Evolutionary conservation across 192 early-diverging fungal species (phyloP), one percentile per base, ranked within the genome.

Genomic region (Coemansia aciculifera): DNA sequence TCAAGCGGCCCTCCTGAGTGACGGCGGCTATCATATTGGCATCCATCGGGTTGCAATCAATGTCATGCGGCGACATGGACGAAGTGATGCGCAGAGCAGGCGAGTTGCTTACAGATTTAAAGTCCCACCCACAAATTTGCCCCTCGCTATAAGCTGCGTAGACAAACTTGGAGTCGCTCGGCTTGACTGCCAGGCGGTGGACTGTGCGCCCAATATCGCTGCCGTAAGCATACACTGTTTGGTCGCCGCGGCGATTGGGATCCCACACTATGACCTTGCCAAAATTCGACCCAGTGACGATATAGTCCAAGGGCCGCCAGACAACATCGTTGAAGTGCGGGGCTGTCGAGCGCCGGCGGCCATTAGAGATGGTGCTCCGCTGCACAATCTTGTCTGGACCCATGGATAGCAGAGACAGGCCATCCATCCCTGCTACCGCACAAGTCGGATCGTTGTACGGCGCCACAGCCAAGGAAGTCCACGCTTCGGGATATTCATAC

Each of bases 231-330:
- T 62, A 67, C 68, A 79, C 67, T 15, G 66, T 63, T n/a, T 63
- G 34, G 21, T 75, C 77, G 48, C 40, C 59, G 27, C 44, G 42
- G 12, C 77, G 69, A 21, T 48, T 48, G 4, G 81, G 77, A 6
- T 84, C 81, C 81, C 81, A 84, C 43, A 79, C 63, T 4, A 31
- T 71, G 48, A 79, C 71, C 1, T 71, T 73, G 6, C 81, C 81
- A 37, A 74, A 63, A 46, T 68, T 70, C 10, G 77, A 73, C 1
- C 81, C 81, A 0, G 81, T 84, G 13, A 54, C 68, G 13, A 84
- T 73, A n/a, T 72, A 67, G 34, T 76, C 74, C 13, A 74, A 68
- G 2, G 81, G 81, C 34, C 71, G 56, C 81, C 81, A 84, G 15
- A 84, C 52, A 7, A 79, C 81, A 38, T 76, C 73, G 29, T 73